Percentiles rank a stretch among this genome's conserved stretches.
Conservation (phyloP, 1,284 basidiomycete genomes). For the Moesziomyces antarcticus region DNA sequence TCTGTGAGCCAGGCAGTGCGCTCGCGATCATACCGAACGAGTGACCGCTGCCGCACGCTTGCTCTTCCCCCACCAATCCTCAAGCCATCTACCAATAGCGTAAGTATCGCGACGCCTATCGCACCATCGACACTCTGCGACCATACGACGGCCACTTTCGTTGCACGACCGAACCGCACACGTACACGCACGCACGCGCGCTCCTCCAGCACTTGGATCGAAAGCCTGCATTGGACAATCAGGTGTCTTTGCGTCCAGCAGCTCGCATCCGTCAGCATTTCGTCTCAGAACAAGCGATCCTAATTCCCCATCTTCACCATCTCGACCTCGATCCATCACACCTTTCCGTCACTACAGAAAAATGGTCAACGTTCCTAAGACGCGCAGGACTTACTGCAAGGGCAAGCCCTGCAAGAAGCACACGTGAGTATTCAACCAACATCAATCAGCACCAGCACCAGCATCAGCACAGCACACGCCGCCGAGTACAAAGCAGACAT, state of each 20-base stretch:
- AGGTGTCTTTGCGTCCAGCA: slow-evolving; percentile 3
- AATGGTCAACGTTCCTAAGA: slow-evolving; percentile 70
- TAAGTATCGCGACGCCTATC: slow-evolving; percentile 38
- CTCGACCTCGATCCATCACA: slow-evolving; percentile 3
- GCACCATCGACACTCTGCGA: slow-evolving; percentile 11
- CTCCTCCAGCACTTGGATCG: neutral
- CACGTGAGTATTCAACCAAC: slow-evolving; percentile 76
- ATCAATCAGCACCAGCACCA: neutral
- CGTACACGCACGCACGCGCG: neutral
- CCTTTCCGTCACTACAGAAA: slow-evolving; percentile 22
- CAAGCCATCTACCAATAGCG: slow-evolving; percentile 45
- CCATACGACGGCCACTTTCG: neutral
- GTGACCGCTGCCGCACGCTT: slow-evolving; percentile 18
- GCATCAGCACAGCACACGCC: neutral
- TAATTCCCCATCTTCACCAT: slow-evolving; percentile 6
- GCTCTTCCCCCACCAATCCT: slow-evolving; percentile 51
- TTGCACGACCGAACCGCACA: neutral
- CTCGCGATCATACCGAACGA: slow-evolving; percentile 41
- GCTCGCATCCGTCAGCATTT: neutral
- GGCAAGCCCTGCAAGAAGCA: slow-evolving; percentile 98
- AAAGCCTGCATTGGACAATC: neutral
- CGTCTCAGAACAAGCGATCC: neutral
- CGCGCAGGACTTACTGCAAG: slow-evolving; percentile 85
- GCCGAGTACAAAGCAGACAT: neutral
- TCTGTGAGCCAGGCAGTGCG: neutral